Evolutionary conservation across 192 early-diverging fungal species (phyloP).

Genomic region (Coemansia interrupta): DNA sequence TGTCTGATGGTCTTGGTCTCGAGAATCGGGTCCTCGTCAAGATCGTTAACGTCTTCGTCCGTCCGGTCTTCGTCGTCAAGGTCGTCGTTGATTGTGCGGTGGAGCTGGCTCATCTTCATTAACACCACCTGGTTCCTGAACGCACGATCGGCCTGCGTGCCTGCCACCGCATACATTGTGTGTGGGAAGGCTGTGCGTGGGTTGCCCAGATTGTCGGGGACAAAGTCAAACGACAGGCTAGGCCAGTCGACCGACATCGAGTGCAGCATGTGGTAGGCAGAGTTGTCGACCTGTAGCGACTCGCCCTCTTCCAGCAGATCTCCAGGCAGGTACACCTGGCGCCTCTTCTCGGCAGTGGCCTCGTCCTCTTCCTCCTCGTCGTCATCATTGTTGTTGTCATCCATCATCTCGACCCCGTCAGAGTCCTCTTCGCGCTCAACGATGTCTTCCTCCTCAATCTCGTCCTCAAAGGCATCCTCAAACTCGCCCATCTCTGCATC

Average conservation of each 20-base stretch:
- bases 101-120: constrained; percentile 93
- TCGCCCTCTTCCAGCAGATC: constrained; percentile 81
- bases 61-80: constrained; percentile 64
- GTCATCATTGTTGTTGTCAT: constrained; percentile 33
- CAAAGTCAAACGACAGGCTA: constrained; percentile 93
- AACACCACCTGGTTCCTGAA: constrained; percentile 88
- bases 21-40: constrained; percentile 93
- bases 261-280: constrained; percentile 96
- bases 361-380: constrained; percentile 60
- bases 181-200: constrained; percentile 82
- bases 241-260: constrained; percentile 90
- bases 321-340: constrained; percentile 85
- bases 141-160: constrained; percentile 81
- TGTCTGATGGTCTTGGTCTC: constrained; percentile 82
- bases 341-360: constrained; percentile 58
- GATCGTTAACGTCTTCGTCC: constrained; percentile 72
- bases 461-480: constrained; percentile 92
- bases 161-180: constrained; percentile 89
- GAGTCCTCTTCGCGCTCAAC: constrained; percentile 62
- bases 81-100: constrained; percentile 90
- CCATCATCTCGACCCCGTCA: constrained; percentile 56
- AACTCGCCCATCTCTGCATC: constrained; percentile 59
- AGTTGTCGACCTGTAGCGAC: constrained; percentile 89
- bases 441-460: constrained; percentile 70
- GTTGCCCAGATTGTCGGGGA: constrained; percentile 79